A percentile compares a stretch with the other conserved stretches of the same genome.
Conservation (phyloP, 768 basidiomycete genomes). For the Suillus sp. region DNA sequence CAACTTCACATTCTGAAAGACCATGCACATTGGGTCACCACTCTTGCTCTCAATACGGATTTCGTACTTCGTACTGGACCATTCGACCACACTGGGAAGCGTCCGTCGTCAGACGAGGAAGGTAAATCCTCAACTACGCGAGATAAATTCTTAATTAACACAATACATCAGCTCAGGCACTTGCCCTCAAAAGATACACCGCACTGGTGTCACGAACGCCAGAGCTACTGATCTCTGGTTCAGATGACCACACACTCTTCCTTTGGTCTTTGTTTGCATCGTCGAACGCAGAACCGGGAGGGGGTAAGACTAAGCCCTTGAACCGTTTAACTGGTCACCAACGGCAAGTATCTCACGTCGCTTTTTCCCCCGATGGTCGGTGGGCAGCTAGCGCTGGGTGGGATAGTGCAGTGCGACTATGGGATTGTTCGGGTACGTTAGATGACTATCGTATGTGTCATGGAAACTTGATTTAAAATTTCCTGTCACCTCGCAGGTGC, state of each 20-base stretch:
- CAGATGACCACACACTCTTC: constrained; percentile 97
- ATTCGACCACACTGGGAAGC: constrained; percentile 85
- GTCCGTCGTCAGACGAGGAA: constrained; percentile 78
- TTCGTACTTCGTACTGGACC: constrained; percentile 94
- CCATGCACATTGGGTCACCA: constrained; percentile 99
- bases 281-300: constrained; percentile 30
- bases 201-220: constrained; percentile 60
- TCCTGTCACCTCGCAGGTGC: background rate
- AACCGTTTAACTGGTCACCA: constrained; percentile 93
- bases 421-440: constrained; percentile 68
- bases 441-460: constrained; percentile 33
- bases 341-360: constrained; percentile 90
- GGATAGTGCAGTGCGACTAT: constrained; percentile 88
- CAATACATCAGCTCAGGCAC: constrained; percentile 60
- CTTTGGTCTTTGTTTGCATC: constrained; percentile 85
- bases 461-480: constrained; percentile 1
- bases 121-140: constrained; percentile 46
- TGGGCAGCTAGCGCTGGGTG: constrained; percentile 91
- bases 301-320: constrained; percentile 64
- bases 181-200: constrained; percentile 80
- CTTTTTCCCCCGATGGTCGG: constrained; percentile 91
- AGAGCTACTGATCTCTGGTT: constrained; percentile 91
- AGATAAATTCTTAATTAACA: background rate
- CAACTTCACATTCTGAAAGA: constrained; percentile 85
- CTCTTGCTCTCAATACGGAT: constrained; percentile 92